phyloP scores from a whole-genome alignment of 179 eudicot genomes.

The Patellifolia procumbens region DNA sequence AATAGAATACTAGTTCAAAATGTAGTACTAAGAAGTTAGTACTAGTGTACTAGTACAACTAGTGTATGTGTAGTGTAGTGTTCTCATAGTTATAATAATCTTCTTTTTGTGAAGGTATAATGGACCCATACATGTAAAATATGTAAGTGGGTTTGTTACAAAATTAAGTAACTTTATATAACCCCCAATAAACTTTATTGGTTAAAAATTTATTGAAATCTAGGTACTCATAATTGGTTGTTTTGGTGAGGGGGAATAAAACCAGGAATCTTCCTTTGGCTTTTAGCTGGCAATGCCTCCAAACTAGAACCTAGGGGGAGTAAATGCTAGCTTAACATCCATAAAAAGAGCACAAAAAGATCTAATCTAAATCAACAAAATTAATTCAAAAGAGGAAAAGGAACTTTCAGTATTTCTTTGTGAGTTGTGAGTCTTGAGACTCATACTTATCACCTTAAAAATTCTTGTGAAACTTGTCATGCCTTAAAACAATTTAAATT shows the following conservation, averaged over 20 bases:
- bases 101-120: not conserved
- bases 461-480: too few relatives aligned
- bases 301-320: slow-evolving; percentile 1
- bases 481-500: too few relatives aligned
- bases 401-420: too few relatives aligned
- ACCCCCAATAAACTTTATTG: not conserved
- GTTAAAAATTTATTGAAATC: slow-evolving; percentile 4
- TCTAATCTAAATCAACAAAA: not conserved
- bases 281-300: slow-evolving; percentile 32
- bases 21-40: not conserved
- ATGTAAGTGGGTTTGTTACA: slow-evolving; percentile 5
- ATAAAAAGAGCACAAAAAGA: not conserved
- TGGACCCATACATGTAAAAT: not conserved
- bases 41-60: not conserved
- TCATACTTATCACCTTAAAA: too few relatives aligned
- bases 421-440: too few relatives aligned
- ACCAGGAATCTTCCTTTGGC: slow-evolving; percentile 50
- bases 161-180: not conserved
- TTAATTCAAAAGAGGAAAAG: not conserved
- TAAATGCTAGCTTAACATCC: slow-evolving; percentile 13
- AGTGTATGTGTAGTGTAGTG: not conserved
- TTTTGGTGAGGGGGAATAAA: slow-evolving; percentile 36
- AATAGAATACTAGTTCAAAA: not conserved
- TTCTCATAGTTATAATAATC: not conserved
- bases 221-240: slow-evolving; percentile 18